These are phyloP conservation scores for Coemansia sp. DNA, from an alignment of 192 early-diverging fungal genomes.

Conservation along the genomic window DNA sequence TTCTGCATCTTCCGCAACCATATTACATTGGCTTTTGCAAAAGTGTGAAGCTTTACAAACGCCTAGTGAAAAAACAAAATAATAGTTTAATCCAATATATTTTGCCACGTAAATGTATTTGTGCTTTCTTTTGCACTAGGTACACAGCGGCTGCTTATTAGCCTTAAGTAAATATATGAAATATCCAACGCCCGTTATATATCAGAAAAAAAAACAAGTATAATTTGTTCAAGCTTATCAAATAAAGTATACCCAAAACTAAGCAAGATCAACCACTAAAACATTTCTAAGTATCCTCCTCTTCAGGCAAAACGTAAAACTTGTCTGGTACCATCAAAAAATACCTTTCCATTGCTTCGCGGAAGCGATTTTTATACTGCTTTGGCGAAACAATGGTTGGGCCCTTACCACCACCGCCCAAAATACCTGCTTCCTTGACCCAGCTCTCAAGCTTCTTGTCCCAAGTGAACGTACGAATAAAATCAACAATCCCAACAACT, in stretches of 20 bases:
- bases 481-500: slow-evolving; percentile 98
- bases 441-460: slow-evolving; percentile 98
- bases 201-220: background rate
- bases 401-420: slow-evolving; percentile 87
- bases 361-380: slow-evolving; percentile 90
- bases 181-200: too few relatives aligned
- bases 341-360: slow-evolving; percentile 89
- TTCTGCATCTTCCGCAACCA: too few relatives aligned
- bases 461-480: slow-evolving; percentile 97
- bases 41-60: too few relatives aligned
- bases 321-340: slow-evolving; percentile 85
- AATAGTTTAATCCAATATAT: too few relatives aligned
- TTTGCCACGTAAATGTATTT: too few relatives aligned
- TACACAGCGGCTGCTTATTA: too few relatives aligned
- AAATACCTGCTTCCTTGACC: slow-evolving; percentile 91
- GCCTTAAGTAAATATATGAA: too few relatives aligned
- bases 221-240: background rate
- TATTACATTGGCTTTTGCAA: too few relatives aligned
- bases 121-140: too few relatives aligned
- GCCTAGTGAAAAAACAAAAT: too few relatives aligned
- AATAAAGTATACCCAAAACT: background rate
- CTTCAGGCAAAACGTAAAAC: slow-evolving; percentile 33
- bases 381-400: slow-evolving; percentile 96
- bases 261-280: background rate
- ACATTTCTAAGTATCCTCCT: background rate